These are phyloP conservation scores for Botrytis fabae DNA, from an alignment of 2,329 filamentous ascomycete genomes.

Conservation along the genomic window DNA sequence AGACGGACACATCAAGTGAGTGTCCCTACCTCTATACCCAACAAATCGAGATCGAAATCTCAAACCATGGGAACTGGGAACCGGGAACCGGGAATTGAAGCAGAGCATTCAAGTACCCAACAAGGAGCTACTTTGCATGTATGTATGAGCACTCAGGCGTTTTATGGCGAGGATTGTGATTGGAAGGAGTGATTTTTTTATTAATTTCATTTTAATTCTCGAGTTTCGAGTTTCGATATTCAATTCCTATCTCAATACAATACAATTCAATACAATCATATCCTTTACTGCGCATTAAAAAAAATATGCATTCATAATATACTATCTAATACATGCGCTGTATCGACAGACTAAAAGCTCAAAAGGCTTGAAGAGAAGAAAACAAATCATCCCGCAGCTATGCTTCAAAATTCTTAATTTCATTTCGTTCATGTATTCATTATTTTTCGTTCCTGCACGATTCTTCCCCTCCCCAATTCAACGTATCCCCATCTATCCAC, in stretches of 20 bases:
- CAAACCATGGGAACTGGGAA: background rate
- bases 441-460: background rate
- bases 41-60: background rate
- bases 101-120: background rate
- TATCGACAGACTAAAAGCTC: background rate
- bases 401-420: background rate
- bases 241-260: background rate
- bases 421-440: conserved; percentile 9
- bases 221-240: background rate
- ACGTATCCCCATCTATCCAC: background rate
- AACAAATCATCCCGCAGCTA: background rate
- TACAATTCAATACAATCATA: background rate
- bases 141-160: background rate
- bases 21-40: too few species aligned
- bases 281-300: background rate
- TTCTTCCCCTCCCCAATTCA: too few species aligned
- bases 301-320: background rate
- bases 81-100: background rate
- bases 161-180: background rate
- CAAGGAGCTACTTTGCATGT: background rate
- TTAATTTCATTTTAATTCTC: background rate
- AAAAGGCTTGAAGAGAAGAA: background rate
- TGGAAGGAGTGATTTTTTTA: background rate
- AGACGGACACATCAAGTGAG: background rate
- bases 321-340: background rate